Conservation (phyloP, 176 grass and related monocot genomes). For the Metroxylon sagu region DNA sequence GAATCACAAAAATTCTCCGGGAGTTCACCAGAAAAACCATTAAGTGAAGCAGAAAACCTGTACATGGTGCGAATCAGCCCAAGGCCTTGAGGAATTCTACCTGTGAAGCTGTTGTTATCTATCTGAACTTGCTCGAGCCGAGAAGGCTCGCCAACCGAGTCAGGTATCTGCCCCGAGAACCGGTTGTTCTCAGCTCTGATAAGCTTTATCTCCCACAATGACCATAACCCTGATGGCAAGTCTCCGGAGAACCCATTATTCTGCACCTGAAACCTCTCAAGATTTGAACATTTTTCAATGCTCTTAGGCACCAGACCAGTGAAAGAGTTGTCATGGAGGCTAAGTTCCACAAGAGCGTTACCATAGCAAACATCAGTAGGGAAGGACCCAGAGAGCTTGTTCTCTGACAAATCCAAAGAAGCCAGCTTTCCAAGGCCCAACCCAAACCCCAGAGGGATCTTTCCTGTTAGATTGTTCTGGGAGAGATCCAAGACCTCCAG, state of each 20-base stretch:
- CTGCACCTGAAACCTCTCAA: slow-evolving; percentile 61
- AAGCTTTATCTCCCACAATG: slow-evolving; percentile 43
- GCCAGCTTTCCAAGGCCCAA: slow-evolving; percentile 35
- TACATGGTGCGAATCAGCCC: slow-evolving; percentile 56
- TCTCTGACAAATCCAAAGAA: slow-evolving; percentile 48
- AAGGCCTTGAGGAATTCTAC: slow-evolving; percentile 36
- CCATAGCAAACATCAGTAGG: slow-evolving; percentile 29
- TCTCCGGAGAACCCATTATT: slow-evolving; percentile 50
- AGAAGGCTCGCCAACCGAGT: slow-evolving; percentile 24
- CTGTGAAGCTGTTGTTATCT: slow-evolving; percentile 64
- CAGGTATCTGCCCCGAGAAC: slow-evolving; percentile 41
- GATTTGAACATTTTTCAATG: slow-evolving; percentile 32
- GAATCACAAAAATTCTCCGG: slow-evolving; percentile 58
- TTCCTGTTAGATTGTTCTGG: slow-evolving; percentile 49
- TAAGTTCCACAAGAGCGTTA: slow-evolving; percentile 13
- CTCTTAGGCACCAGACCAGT: slow-evolving; percentile 5
- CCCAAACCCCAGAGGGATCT: slow-evolving; percentile 42
- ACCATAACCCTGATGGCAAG: slow-evolving; percentile 59
- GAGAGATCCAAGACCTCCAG: slow-evolving; percentile 58
- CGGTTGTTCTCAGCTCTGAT: slow-evolving; percentile 50
- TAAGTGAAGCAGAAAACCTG: slow-evolving; percentile 58
- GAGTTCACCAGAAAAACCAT: slow-evolving; percentile 42
- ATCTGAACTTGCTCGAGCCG: slow-evolving; percentile 67
- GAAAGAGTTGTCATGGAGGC: slow-evolving; percentile 24
- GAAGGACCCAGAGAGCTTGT: slow-evolving; percentile 47